Conservation (phyloP, 331 rosid species). For the Malus hybrid region DNA sequence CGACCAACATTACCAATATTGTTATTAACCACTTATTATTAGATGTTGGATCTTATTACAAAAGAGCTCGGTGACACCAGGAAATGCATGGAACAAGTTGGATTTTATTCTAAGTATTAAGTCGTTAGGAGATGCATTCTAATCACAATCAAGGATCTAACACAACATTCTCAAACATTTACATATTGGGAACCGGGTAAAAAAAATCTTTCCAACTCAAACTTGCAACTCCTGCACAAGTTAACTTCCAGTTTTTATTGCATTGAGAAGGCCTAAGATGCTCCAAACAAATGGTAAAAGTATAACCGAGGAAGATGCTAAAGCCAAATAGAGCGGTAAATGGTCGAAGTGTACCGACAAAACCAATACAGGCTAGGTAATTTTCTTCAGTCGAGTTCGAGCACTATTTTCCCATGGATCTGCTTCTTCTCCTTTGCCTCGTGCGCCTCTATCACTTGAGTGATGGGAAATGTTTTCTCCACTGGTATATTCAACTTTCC, state of each 20-base stretch:
- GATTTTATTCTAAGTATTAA: too few relatives aligned
- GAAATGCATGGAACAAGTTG: too few relatives aligned
- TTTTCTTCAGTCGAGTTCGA: constrained; percentile 54
- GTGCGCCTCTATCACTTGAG: constrained; percentile 88
- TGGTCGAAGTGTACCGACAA: not conserved
- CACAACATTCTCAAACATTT: too few relatives aligned
- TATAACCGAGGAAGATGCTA: not conserved
- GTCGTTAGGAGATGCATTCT: too few relatives aligned
- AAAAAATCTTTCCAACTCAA: constrained; percentile 10
- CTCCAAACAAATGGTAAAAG: not conserved
- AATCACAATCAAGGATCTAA: not conserved
- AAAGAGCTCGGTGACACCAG: too few relatives aligned
- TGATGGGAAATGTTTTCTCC: constrained; percentile 69
- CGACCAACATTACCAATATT: too few relatives aligned
- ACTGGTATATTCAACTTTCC: constrained; percentile 81
- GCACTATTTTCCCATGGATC: constrained; percentile 78
- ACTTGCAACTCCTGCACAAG: constrained; percentile 14
- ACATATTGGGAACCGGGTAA: too few relatives aligned
- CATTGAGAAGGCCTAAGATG: constrained; percentile 12
- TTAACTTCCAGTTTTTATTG: constrained; percentile 6
- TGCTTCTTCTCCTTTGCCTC: constrained; percentile 68
- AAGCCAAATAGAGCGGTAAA: not conserved
- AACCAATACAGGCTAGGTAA: not conserved
- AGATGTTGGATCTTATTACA: too few relatives aligned
- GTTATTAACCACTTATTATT: too few relatives aligned